Percentiles rank a stretch among this genome's conserved stretches.
Evolutionary conservation across 1,139 yeast species (phyloP).

Genomic region (Suhomyces taliae): DNA sequence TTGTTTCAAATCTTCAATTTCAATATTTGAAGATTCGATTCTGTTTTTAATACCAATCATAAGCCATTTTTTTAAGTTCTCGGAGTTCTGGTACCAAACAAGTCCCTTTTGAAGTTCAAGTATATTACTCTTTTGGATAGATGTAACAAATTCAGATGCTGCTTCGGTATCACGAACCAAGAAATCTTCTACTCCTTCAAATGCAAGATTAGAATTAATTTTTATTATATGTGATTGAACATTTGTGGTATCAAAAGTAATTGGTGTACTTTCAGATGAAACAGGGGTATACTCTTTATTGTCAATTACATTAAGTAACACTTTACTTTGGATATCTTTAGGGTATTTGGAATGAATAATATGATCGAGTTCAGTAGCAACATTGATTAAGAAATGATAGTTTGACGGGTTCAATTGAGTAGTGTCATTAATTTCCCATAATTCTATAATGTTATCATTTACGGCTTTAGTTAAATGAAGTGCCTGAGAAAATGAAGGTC

Average conservation of each 20-base stretch:
- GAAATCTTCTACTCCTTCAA: slow-evolving; percentile 33
- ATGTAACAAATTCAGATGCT: slow-evolving; percentile 30
- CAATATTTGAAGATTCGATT: background rate
- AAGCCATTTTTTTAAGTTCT: slow-evolving; percentile 26
- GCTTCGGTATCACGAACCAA: slow-evolving; percentile 34
- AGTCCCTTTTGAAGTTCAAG: slow-evolving; percentile 36
- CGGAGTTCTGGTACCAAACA: slow-evolving; percentile 28
- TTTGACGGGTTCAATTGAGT: slow-evolving; percentile 6
- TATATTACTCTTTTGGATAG: slow-evolving; percentile 37
- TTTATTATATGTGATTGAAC: slow-evolving; percentile 32
- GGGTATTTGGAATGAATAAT: slow-evolving; percentile 17
- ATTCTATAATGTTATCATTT: slow-evolving; percentile 23
- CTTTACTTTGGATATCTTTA: slow-evolving; percentile 21
- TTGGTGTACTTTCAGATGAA: slow-evolving; percentile 34
- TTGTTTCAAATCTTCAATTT: slow-evolving; percentile 6
- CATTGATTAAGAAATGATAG: slow-evolving; percentile 34
- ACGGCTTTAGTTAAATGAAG: background rate
- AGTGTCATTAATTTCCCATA: slow-evolving; percentile 32
- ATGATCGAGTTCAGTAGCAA: slow-evolving; percentile 28
- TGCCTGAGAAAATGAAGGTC: slow-evolving; percentile 23
- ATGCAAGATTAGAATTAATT: slow-evolving; percentile 32
- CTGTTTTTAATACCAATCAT: slow-evolving; percentile 22
- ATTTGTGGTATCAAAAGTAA: slow-evolving; percentile 19
- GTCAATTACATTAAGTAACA: slow-evolving; percentile 40
- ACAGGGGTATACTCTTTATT: slow-evolving; percentile 40